A percentile compares a stretch with the other conserved stretches of the same genome.
Evolutionary conservation across 2,329 filamentous ascomycete species (phyloP).

Genomic region (Penicillium sp.): DNA sequence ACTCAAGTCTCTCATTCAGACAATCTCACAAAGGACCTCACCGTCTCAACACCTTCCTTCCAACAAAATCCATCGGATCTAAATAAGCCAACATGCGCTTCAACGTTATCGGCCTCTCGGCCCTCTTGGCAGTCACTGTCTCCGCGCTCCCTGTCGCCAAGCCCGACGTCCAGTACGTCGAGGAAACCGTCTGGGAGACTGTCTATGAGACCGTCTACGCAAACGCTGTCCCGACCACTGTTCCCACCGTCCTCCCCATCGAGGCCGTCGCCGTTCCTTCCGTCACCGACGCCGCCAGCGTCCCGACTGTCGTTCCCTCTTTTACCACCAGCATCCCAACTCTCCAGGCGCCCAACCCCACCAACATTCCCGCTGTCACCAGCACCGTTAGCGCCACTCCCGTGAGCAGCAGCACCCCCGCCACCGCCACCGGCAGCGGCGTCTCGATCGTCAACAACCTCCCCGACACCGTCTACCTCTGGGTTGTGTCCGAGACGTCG

Average conservation of each 20-base stretch:
- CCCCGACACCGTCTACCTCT: conserved; percentile 26
- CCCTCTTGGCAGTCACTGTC: conserved; percentile 11
- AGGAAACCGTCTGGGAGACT: conserved; percentile 7
- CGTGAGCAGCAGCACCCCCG: background rate
- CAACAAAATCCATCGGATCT: background rate
- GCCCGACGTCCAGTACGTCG: background rate
- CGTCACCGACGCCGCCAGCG: background rate
- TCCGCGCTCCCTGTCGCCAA: conserved; percentile 11
- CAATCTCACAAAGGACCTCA: background rate
- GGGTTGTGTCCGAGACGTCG: conserved; percentile 25
- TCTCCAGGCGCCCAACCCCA: background rate
- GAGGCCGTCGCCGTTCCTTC: conserved; percentile 3
- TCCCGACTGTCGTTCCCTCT: background rate
- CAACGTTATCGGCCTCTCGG: conserved; percentile 10
- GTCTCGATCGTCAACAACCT: conserved; percentile 32
- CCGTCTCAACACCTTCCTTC: background rate
- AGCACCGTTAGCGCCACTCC: conserved; percentile 1
- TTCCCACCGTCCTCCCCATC: background rate
- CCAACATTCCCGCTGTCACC: conserved; percentile 5
- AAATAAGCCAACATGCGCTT: conserved; percentile 13
- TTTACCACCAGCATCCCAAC: background rate
- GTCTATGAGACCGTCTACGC: conserved; percentile 8
- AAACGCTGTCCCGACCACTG: background rate
- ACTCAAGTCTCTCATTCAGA: conserved; percentile 1
- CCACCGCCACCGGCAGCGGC: conserved; percentile 16